Evolutionary conservation across 2,329 filamentous ascomycete genomes (phyloP).

Genomic region (Aspergillus jensenii): DNA sequence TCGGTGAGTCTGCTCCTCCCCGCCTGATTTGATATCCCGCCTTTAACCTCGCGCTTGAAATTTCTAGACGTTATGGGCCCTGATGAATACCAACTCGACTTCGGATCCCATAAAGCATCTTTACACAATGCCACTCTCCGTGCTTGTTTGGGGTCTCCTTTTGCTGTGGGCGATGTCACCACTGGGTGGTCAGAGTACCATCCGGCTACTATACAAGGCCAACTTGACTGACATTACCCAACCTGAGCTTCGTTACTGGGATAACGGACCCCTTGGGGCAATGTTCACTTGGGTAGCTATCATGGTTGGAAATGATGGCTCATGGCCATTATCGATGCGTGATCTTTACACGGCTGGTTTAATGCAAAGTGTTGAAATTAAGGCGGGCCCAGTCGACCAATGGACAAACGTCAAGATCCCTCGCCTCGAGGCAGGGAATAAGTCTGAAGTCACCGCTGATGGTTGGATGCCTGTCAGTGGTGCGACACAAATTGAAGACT

Average conservation of each 20-base stretch:
- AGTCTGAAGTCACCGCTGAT: background rate
- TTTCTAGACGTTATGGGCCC: constrained; percentile 8
- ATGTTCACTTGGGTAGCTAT: background rate
- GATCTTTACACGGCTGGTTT: constrained; percentile 6
- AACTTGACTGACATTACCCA: constrained; percentile 1
- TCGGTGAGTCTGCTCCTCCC: no score
- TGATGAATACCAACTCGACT: constrained; percentile 12
- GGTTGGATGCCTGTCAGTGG: constrained; percentile 9
- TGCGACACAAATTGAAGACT: background rate
- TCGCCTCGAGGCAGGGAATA: constrained; percentile 6
- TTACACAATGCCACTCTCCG: constrained; percentile 1
- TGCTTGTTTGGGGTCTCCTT: constrained; percentile 4
- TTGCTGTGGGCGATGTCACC: constrained; percentile 11
- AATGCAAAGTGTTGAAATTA: constrained; percentile 5
- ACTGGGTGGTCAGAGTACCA: constrained; percentile 3
- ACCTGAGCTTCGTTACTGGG: constrained; percentile 4
- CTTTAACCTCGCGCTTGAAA: no score
- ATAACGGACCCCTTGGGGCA: constrained; percentile 3
- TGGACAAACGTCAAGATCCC: constrained; percentile 10
- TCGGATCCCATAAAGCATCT: constrained; percentile 9
- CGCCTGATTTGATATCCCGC: no score
- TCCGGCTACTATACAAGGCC: constrained; percentile 5
- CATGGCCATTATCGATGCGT: constrained; percentile 6
- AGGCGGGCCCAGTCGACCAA: constrained; percentile 5
- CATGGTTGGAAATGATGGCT: constrained; percentile 4